Evolutionary conservation across 129 eudicot species (phyloP).

Genomic region (sunflower (Helianthus annuus)): DNA sequence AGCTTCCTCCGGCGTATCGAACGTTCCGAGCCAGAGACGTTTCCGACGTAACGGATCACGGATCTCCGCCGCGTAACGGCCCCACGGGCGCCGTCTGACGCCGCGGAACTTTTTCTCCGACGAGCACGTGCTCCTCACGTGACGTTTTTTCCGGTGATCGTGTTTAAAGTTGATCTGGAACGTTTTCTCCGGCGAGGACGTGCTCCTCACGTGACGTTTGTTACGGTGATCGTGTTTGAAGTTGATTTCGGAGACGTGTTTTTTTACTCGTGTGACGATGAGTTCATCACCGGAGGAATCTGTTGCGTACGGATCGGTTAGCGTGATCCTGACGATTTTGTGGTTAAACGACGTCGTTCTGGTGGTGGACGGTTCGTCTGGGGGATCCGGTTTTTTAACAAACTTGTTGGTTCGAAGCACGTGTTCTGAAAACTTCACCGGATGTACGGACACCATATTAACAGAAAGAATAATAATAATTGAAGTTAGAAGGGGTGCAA

Average conservation of each 20-base stretch:
- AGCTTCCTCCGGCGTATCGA: constrained; percentile 63
- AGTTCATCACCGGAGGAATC: constrained; percentile 60
- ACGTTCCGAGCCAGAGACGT: constrained; percentile 68
- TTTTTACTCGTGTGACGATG: constrained; percentile 38
- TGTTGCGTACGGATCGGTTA: constrained; percentile 63
- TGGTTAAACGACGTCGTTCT: constrained; percentile 14
- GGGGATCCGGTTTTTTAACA: not conserved
- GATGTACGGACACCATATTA: constrained; percentile 7
- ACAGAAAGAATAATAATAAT: not conserved
- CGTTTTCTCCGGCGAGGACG: not conserved
- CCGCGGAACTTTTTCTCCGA: constrained; percentile 49
- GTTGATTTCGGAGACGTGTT: constrained; percentile 44
- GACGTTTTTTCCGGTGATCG: constrained; percentile 7
- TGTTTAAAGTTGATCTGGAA: constrained; percentile 24
- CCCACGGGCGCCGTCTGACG: constrained; percentile 67
- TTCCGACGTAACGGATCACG: constrained; percentile 57
- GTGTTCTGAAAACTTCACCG: constrained; percentile 49
- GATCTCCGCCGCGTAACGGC: constrained; percentile 73
- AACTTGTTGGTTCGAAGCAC: constrained; percentile 38
- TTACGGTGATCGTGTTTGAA: constrained; percentile 10
- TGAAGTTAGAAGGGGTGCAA: too few relatives aligned
- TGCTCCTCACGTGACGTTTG: constrained; percentile 5
- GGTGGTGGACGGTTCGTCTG: constrained; percentile 12
- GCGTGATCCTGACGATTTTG: constrained; percentile 42
- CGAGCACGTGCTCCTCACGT: constrained; percentile 10